Conservation (phyloP, 176 grass and related monocot species). For the Ampelocalamus luodianensis region DNA sequence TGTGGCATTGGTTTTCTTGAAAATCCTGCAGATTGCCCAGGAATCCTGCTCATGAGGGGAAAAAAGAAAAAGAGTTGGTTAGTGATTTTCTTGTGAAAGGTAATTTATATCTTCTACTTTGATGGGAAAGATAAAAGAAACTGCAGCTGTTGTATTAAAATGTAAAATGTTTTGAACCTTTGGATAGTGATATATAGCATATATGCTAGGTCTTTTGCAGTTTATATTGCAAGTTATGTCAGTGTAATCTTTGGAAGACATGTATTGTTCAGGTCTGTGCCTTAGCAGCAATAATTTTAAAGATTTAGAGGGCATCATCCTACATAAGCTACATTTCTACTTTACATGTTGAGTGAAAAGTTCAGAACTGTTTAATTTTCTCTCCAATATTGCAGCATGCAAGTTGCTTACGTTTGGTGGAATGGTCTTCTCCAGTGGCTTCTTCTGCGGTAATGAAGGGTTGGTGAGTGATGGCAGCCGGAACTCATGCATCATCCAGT, state of each 20-base stretch:
- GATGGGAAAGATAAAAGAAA: constrained; percentile 26
- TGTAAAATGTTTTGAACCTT: background rate
- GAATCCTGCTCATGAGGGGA: constrained; percentile 70
- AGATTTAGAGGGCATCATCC: background rate
- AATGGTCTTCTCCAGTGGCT: constrained; percentile 85
- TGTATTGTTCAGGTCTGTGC: background rate
- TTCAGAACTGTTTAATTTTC: background rate
- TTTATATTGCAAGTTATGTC: constrained; percentile 16
- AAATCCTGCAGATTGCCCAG: constrained; percentile 97
- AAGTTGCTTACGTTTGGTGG: constrained; percentile 75
- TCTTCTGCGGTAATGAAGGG: constrained; percentile 62
- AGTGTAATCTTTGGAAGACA: background rate
- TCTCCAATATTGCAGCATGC: constrained; percentile 22
- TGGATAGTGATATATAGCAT: background rate
- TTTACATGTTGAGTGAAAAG: background rate
- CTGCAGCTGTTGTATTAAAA: background rate
- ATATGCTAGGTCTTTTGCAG: background rate
- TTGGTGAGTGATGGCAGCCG: constrained; percentile 73
- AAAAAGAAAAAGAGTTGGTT: background rate
- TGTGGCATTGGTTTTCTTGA: constrained; percentile 90
- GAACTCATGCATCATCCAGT: constrained; percentile 99
- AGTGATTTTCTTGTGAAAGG: constrained; percentile 20
- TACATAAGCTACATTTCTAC: constrained; percentile 13
- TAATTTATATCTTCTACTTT: constrained; percentile 13
- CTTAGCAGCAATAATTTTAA: background rate